Base-by-base conservation (phyloP, 225 moss, liverwort and hornwort genomes). In the Physcomitrium patens region DNA sequence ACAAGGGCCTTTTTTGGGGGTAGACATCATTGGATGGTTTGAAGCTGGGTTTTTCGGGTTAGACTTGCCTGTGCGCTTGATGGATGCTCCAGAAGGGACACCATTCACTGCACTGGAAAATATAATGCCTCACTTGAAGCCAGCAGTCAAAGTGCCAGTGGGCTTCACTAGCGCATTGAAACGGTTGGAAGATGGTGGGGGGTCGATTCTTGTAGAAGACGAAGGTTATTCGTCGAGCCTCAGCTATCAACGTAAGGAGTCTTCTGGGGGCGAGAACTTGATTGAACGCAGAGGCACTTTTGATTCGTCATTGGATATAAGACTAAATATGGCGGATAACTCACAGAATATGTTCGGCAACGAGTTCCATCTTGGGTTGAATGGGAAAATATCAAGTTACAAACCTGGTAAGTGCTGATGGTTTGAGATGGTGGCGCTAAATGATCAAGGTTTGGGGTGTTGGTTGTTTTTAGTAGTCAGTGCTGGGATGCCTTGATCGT, bases 71-170 rank as follows among this genome's bases (percentile, higher is more conserved):
- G 97, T 99, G 8, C 93, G 93, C 12, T 81, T 99, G 49, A 73
- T 90, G 59, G 91, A 93, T 84, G 89, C 93, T 0, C 82, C 89
- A 27, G 87, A 89, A 22, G 90, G 83, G 9, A 82, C 89, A 69
- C 81, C 87, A 13, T 99, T 99, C 60, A 80, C 72, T 66, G 59
- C 91, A 5, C 61, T 99, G 67, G 94, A 95, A 69, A 95, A 84
- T 69, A 79, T 95, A 54, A 99, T 99, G 97, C 97, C 97, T 11
- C 97, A 99, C 76, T 84, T 99, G 81, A 99, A 95, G 84, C 95
- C 97, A 23, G 93, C 93, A 12, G 93, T 93, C 17, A 85, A 91
- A 76, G 97, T 95, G 24, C 97, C 97, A 17, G 93, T 95, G 24
- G 95, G 97, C 5, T 95, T 95, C 79, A 4, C 31, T 37, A 95